Conservation (phyloP, 1,284 basidiomycete genomes). For the Heterobasidion occidentale region DNA sequence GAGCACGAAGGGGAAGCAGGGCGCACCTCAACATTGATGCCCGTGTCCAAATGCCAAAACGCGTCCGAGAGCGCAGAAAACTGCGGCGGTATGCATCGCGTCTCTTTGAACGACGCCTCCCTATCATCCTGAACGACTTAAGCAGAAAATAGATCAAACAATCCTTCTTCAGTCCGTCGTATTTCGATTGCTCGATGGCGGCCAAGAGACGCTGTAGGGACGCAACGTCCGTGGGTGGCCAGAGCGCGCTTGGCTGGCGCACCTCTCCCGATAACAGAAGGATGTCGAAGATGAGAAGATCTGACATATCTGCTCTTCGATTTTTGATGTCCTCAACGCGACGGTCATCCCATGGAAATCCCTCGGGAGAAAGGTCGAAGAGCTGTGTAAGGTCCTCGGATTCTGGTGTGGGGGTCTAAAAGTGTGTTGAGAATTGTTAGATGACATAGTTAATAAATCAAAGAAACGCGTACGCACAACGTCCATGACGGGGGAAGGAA, state of each 20-base stretch:
- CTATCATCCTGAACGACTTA: constrained; percentile 62
- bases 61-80: constrained; percentile 66
- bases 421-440: too few relatives aligned
- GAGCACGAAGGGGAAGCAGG: background rate
- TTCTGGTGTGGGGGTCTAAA: constrained; percentile 7
- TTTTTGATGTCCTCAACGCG: constrained; percentile 45
- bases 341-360: constrained; percentile 44
- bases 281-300: constrained; percentile 66
- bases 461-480: background rate
- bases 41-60: constrained; percentile 73
- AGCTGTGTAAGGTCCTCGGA: constrained; percentile 21
- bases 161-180: constrained; percentile 70
- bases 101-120: constrained; percentile 44
- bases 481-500: background rate
- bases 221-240: constrained; percentile 54
- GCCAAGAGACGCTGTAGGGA: constrained; percentile 47
- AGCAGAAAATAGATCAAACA: constrained; percentile 71
- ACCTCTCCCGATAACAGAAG: constrained; percentile 61
- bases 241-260: constrained; percentile 44
- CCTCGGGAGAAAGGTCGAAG: constrained; percentile 35
- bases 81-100: constrained; percentile 61
- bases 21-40: constrained; percentile 53
- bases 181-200: constrained; percentile 51
- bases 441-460: too few relatives aligned
- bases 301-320: constrained; percentile 52